Evolutionary conservation across 2,329 filamentous ascomycete species (phyloP).

Genomic region (Fusarium solani-melongenae): DNA sequence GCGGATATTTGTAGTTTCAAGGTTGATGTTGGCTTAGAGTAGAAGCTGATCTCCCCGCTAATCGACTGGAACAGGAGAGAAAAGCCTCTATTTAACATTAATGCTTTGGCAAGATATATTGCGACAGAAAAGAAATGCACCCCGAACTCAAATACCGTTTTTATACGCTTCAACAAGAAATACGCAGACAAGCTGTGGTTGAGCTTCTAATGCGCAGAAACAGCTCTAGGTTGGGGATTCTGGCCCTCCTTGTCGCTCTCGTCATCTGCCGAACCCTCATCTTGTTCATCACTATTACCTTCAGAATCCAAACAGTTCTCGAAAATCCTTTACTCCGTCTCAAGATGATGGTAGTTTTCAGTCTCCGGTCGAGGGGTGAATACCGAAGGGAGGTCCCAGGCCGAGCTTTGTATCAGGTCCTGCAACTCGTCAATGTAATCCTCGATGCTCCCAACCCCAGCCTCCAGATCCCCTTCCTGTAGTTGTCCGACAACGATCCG

Average conservation of each 20-base stretch:
- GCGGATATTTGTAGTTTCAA: neutral
- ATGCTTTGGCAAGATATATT: neutral
- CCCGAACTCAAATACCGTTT: neutral
- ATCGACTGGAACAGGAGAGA: neutral
- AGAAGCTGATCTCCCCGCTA: neutral
- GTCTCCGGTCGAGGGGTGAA: accelerated
- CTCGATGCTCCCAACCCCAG: neutral
- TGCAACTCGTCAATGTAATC: neutral
- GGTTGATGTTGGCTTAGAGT: accelerated
- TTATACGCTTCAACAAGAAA: neutral
- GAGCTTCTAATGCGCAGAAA: no score
- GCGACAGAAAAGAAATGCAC: neutral
- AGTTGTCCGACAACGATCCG: neutral
- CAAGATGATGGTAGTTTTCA: neutral
- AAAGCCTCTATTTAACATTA: neutral
- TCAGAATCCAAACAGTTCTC: neutral
- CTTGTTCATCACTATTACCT: no score
- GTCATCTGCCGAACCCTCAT: no score
- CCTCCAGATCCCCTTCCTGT: neutral
- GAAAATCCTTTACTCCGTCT: neutral
- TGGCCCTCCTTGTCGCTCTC: no score
- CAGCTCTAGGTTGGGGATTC: no score
- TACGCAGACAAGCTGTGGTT: no score
- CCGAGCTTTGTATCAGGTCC: neutral
- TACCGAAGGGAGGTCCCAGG: neutral